phyloP scores from a whole-genome alignment of 129 eudicot genomes.

The Dittrichia graveolens region DNA sequence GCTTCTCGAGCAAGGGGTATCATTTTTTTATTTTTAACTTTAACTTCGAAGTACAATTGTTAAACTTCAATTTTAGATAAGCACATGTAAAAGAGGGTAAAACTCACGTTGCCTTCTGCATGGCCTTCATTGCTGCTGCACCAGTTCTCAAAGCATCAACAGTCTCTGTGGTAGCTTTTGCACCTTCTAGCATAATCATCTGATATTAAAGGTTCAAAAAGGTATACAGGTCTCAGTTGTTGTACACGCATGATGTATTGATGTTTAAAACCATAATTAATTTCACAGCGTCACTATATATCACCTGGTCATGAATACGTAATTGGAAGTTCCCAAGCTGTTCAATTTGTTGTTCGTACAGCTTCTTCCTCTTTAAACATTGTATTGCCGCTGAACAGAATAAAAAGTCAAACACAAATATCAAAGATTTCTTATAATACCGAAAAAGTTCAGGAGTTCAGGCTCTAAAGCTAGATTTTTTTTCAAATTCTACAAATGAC shows the following conservation, averaged over 20 bases:
- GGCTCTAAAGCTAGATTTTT: background rate
- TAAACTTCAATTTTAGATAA: constrained; percentile 1
- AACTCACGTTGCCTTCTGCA: constrained; percentile 49
- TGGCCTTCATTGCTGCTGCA: constrained; percentile 50
- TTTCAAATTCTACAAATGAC: background rate
- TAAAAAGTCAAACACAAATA: background rate
- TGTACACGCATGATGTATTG: background rate
- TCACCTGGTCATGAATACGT: constrained; percentile 47
- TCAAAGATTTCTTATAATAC: background rate
- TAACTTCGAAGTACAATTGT: background rate
- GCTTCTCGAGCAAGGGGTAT: background rate
- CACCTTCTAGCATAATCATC: constrained; percentile 48
- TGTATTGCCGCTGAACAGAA: constrained; percentile 42
- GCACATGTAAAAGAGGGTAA: background rate
- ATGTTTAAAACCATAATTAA: background rate
- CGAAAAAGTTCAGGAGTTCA: background rate
- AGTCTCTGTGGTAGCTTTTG: constrained; percentile 49
- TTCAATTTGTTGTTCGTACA: constrained; percentile 44
- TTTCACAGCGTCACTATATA: background rate
- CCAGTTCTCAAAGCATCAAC: constrained; percentile 50
- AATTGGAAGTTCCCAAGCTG: constrained; percentile 50
- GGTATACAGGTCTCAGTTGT: background rate
- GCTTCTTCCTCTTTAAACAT: constrained; percentile 47
- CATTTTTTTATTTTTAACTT: background rate
- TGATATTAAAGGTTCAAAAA: constrained; percentile 19